Evolutionary conservation across 2,329 filamentous ascomycete species (phyloP), one percentile per base, ranked within the genome.

Genomic region (Penicillium sp.): DNA sequence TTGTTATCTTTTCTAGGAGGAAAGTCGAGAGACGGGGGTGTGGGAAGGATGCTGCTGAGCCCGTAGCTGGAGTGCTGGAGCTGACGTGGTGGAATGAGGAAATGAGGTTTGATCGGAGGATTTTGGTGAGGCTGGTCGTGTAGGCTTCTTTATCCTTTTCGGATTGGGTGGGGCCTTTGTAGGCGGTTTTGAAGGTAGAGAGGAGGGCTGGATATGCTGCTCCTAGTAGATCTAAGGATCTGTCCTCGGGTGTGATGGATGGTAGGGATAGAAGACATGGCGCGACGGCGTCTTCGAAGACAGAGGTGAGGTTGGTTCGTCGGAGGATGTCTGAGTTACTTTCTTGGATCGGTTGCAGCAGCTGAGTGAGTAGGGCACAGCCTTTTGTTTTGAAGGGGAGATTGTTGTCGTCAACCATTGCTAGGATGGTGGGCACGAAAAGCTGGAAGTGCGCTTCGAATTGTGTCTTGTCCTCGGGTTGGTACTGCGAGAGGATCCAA

Each of bases 231-330:
- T 63, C 61, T 2, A 85, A 62, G 4, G 86, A 86, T 49, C 93
- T 85, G 0, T 75, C 64, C 60, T 87, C 84, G 0, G 86, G 82
- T 0, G 88, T 95, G 37, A 95, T 72, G 12, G 77, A 81, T 0
- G 91, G 90, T 6, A 95, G 75, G 59, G 82, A 87, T 7, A 84
- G 76, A n/a, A 95, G 76, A 32, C 83, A 81, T 0, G 88, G 86
- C 15, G 61, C 64, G 31, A 75, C 55, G 22, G 71, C 71, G 37
- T 74, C 70, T 58, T 71, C 64, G 52, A 74, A 74, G 47, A 74
- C 72, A 2, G 71, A 70, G 24, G 65, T 66, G 15, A 75, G 62
- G 47, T 73, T 73, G 7, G 70, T 73, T 21, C 69, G 65, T 17
- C 57, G 58, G 7, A 75, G 62, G 15, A 74, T 70, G 41, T 69